Base-by-base conservation (phyloP, 2,329 filamentous ascomycete genomes). In the Fusarium marasasianum region DNA sequence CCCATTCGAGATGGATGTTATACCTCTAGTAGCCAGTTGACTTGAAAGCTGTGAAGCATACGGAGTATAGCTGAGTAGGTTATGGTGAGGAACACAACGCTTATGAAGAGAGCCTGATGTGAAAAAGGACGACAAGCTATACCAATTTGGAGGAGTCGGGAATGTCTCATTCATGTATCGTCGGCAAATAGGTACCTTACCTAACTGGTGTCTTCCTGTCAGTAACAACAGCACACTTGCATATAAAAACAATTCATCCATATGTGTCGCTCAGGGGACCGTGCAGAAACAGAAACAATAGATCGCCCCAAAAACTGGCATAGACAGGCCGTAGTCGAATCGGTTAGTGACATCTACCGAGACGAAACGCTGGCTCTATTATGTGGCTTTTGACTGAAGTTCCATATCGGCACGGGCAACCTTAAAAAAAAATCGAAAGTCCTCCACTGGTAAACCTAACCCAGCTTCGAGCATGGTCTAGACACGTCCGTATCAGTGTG, bases 271-370 rank as follows among this genome's bases (percentile, higher is more conserved):
- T 48, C 40, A 26, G 33, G 40, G 57, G 58, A 29, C 58, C 35
- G 35, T 71, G 66, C 66, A 70, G 41, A 18, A 59, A 29, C 40
- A 47, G 67, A 71, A 70, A 71, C 59, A 71, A 70, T 70, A 70
- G 53, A 70, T 71, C 57, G 15, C 24, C 51, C 55, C 48, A 51
- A 43, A 24, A 24, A 20, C n/a, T 40, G 20, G n/a, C 17, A 45
- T 29, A 35, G 54, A 17, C 54, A 60, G 40, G 29, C 58, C 57
- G 17, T 48, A 26, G 35, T 50, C 48, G 50, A 69, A 70, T 70
- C 67, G 58, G 58, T 57, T 40, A 51, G 55, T 54, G 50, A 37
- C 14, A n/a, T 44, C 59, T 58, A 43, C 59, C 41, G 41, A 58
- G 41, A 47, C 67, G 66, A 70, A 70, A 70, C 66, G 47, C n/a